phyloP scores from a whole-genome alignment of 1,284 basidiomycete genomes.

The Austroboletus niveus region DNA sequence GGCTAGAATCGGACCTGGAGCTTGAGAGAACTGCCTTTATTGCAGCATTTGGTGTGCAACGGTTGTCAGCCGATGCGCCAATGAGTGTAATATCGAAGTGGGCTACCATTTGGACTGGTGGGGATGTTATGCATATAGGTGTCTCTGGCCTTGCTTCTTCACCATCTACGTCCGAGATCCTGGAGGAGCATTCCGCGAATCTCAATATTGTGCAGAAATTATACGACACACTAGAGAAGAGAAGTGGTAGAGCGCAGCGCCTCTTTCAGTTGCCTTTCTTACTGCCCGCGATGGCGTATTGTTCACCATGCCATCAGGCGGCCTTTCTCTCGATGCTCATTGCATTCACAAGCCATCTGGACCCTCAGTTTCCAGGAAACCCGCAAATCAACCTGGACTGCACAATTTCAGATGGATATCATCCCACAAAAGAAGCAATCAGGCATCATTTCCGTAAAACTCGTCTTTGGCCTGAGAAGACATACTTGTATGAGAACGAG shows the following conservation, averaged over 20 bases:
- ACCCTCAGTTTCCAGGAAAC: background rate
- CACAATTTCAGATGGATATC: background rate
- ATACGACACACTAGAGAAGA: background rate
- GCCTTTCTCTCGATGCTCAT: background rate
- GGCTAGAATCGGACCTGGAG: background rate
- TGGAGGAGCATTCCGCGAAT: background rate
- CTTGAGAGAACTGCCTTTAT: constrained; percentile 5
- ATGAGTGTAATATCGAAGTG: background rate
- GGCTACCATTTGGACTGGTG: background rate
- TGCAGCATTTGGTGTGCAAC: background rate
- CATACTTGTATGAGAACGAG: background rate
- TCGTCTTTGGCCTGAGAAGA: background rate
- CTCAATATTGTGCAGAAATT: background rate
- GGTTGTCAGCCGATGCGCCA: background rate
- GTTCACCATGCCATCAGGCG: background rate
- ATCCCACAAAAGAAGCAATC: background rate
- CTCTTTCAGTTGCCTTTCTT: background rate
- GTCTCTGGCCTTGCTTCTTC: too few species aligned
- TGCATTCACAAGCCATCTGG: background rate
- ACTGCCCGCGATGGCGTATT: background rate
- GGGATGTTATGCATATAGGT: background rate
- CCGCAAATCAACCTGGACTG: background rate
- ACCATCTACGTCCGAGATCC: background rate
- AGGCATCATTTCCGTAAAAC: background rate
- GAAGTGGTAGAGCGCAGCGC: background rate